Percentiles rank a stretch among this genome's conserved stretches.
Evolutionary conservation across 257 asterid genomes (phyloP).

Genomic region (Cynanchum wilfordii): DNA sequence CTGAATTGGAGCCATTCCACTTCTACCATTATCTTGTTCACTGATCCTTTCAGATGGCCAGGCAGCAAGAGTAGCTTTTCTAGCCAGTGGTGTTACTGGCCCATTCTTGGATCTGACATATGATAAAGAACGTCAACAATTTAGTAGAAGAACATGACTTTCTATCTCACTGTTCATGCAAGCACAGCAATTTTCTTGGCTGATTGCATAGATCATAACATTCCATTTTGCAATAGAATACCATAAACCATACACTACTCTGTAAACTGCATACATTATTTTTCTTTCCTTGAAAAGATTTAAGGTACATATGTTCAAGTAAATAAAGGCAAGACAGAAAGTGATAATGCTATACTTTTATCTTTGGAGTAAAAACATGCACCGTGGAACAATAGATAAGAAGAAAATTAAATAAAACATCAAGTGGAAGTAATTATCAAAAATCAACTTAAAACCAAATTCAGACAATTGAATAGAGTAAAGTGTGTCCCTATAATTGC

Average conservation of each 20-base stretch:
- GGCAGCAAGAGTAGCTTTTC: slow-evolving; percentile 78
- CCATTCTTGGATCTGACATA: slow-evolving; percentile 55
- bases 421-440: not conserved
- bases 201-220: not conserved
- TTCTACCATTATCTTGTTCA: slow-evolving; percentile 31
- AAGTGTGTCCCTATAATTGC: not conserved
- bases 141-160: not conserved
- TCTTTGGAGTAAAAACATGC: not conserved
- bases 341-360: not conserved
- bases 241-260: not conserved
- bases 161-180: not conserved
- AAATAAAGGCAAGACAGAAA: not conserved
- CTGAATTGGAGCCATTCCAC: slow-evolving; percentile 27
- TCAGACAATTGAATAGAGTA: not conserved
- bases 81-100: slow-evolving; percentile 50
- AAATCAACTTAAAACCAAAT: not conserved
- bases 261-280: not conserved
- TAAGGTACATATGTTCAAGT: not conserved
- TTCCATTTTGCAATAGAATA: not conserved
- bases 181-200: not conserved
- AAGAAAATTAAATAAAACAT: not conserved
- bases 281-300: not conserved
- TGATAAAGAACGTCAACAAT: slow-evolving; percentile 12
- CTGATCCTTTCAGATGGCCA: slow-evolving; percentile 55
- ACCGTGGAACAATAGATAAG: not conserved